A percentile compares a stretch with the other conserved stretches of the same genome.
Evolutionary conservation across 1,139 yeast genomes (phyloP).

Genomic region (Lipomyces yarrowii): DNA sequence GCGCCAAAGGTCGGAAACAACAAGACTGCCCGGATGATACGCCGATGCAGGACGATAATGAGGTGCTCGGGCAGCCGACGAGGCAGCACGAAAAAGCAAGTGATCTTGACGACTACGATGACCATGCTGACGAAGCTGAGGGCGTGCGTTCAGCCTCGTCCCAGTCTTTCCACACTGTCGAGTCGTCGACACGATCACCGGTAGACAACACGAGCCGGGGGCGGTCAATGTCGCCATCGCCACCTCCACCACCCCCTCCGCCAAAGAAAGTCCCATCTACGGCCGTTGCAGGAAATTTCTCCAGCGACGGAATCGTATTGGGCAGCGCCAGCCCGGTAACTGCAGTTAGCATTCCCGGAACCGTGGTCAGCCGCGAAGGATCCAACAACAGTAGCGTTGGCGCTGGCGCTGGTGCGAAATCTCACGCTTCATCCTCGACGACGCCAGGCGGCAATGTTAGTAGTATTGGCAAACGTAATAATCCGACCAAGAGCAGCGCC

Average conservation of each 20-base stretch:
- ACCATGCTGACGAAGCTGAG: not conserved
- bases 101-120: not conserved
- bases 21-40: not conserved
- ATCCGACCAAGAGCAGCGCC: too few relatives aligned
- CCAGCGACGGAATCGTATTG: constrained; percentile 11
- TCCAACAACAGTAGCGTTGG: constrained; percentile 4
- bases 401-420: not conserved
- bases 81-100: not conserved
- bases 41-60: not conserved
- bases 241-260: not conserved
- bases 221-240: constrained; percentile 4
- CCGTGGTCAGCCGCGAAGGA: not conserved
- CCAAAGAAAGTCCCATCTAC: constrained; percentile 5
- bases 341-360: constrained; percentile 12
- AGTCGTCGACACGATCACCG: not conserved
- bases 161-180: not conserved
- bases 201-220: constrained; percentile 6
- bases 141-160: constrained; percentile 4
- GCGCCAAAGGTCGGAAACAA: not conserved
- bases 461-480: too few relatives aligned
- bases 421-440: not conserved
- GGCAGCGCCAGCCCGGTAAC: constrained; percentile 20
- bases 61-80: not conserved
- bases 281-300: not conserved
- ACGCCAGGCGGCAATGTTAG: not conserved